Base-by-base conservation (phyloP, 2,329 filamentous ascomycete species). In the Monosporascus cannonballus region DNA sequence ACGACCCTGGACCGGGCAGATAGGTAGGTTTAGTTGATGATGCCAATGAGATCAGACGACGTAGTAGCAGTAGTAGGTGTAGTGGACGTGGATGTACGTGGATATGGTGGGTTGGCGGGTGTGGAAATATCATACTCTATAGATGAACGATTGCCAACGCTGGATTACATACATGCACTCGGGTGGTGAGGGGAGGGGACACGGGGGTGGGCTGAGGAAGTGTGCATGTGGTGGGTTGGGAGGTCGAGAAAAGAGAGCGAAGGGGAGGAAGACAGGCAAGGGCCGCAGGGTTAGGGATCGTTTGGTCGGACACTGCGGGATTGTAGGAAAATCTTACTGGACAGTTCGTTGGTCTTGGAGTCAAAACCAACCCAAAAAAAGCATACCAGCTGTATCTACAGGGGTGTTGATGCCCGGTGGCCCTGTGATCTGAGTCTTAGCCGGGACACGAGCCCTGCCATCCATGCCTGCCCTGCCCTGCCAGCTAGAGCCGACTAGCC, bases 71-170 rank as follows among this genome's bases (percentile, higher is more conserved):
- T n/a, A 18, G 38, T 39, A 18, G 38, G 4, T 39, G 38, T 39
- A 39, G 17, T 45, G 42, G 20, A 45, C 25, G 41, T 44, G 41
- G 41, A 44, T 44, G 41, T 45, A 45, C 42, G 42, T 45, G 20
- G 42, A 25, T 24, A 30, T 27, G 24, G 42, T 17, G 42, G 24
- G 22, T 24, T 45, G 58, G 58, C 62, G 64, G 64, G 64, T 65
- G 64, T 66, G 64, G 54, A 65, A 63, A 64, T 66, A 66, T 65
- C 64, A 66, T 58, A 59, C 61, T 62, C 57, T 61, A 61, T 57
- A 48, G 59, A 58, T 58, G 61, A 54, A 58, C 53, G 57, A 49
- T 34, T 30, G 27, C 27, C 27, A 30, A 30, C 27, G 27, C 27
- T 9, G 27, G 27, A 30, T 9, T 30, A 30, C 27, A 30, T 30